phyloP scores from a whole-genome alignment of 1,284 basidiomycete species.

The Takashimella tepidaria region DNA sequence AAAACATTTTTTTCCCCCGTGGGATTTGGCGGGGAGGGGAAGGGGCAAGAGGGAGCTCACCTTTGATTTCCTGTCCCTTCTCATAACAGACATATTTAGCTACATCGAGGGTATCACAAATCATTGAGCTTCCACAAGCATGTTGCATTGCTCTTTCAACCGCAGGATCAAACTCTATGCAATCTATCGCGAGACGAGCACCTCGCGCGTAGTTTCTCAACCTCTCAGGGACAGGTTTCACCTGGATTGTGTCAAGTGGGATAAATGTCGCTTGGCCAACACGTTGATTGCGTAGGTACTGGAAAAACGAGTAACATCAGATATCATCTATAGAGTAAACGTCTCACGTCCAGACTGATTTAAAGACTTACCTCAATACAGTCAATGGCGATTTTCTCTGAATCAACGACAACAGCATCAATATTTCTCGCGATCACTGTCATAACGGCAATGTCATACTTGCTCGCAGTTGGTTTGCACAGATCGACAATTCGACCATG shows the following conservation, averaged over 20 bases:
- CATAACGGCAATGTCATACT: slow-evolving; percentile 89
- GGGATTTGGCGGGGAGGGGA: too few species aligned
- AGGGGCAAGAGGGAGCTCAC: slow-evolving; percentile 52
- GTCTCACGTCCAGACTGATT: not conserved
- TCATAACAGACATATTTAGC: slow-evolving; percentile 89
- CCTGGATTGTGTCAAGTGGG: slow-evolving; percentile 91
- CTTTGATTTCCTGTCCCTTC: slow-evolving; percentile 91
- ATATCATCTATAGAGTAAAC: too few species aligned
- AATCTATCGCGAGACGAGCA: slow-evolving; percentile 87
- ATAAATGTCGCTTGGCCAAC: slow-evolving; percentile 95
- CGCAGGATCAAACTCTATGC: slow-evolving; percentile 78
- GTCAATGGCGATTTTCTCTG: slow-evolving; percentile 93
- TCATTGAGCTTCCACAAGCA: slow-evolving; percentile 88
- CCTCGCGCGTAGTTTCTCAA: slow-evolving; percentile 87
- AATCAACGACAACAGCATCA: slow-evolving; percentile 92
- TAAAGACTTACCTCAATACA: slow-evolving; percentile 75
- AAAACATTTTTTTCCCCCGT: slow-evolving; percentile 1
- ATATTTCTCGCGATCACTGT: slow-evolving; percentile 93
- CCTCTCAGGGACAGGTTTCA: slow-evolving; percentile 90
- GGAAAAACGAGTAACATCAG: slow-evolving; percentile 3
- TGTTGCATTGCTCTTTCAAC: slow-evolving; percentile 93
- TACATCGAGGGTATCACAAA: slow-evolving; percentile 91
- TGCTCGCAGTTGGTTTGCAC: slow-evolving; percentile 85
- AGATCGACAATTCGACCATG: slow-evolving; percentile 86
- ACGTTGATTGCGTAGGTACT: slow-evolving; percentile 94